Base-by-base conservation (phyloP, 768 basidiomycete species). In the Psilocybe cyanescens region DNA sequence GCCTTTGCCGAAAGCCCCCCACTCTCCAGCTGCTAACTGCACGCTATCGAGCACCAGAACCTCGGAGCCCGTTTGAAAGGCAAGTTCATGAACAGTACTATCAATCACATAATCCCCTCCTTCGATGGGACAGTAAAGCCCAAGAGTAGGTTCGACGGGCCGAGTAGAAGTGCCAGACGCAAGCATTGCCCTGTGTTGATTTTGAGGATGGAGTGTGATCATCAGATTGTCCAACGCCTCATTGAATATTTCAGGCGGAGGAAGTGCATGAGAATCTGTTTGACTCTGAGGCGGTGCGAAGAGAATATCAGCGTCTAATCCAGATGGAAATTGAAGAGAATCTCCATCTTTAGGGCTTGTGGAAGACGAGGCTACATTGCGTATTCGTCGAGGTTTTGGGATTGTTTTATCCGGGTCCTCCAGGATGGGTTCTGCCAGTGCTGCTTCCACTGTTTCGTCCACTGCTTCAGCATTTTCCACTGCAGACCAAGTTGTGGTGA, bases 11-110 rank as follows among this genome's bases (percentile, higher is more conserved):
- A 94, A 94, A 17, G 83, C 79, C 2, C 95, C 95, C 80, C 88
- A 91, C 72, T 93, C 89, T n/a, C 94, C 93, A 3, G 94, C 89
- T 35, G 91, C 94, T 17, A 97, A 78, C 61, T 95, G 91, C 8
- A 89, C 86, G 3, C 90, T 79, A 76, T 98, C 95, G 53, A 98
- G 71, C 12, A 95, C 85, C 8, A 96, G 80, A 9, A 97, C 88
- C 64, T 97, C 96, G 17, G 94, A 85, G 29, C 83, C 86, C 2
- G 88, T 86, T 56, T 83, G 82, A 51, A 83, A 81, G 4, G 92
- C 94, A 64, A 96, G 75, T 71, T 93, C 91, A 41, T 83, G 80
- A 9, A 97, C 87, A 3, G 94, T 91, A 17, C 86, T 85, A 69
- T 91, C 90, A 19, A 95, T 81, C 24, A 95, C 82, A 71, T 91